Base-by-base conservation (phyloP, 805 yeast species). In the Torulaspora indica region DNA sequence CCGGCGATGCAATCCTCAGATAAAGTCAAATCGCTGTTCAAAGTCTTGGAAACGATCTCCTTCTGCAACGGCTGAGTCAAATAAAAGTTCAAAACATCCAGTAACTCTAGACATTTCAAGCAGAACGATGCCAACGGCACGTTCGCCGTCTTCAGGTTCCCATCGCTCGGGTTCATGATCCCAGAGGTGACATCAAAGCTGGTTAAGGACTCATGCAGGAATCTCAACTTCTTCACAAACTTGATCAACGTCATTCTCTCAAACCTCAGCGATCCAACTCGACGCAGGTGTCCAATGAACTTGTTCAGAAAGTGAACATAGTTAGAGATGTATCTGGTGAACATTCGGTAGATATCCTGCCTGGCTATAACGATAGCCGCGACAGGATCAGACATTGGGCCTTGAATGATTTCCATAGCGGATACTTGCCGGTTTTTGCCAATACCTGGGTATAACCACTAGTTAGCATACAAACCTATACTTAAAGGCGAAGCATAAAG, bases 231-330 rank as follows among this genome's bases (percentile, higher is more conserved):
- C 53, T 64, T 64, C 12, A 64, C 68, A 39, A 51, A 60, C 43
- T 64, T 64, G 45, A 64, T 64, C 45, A 64, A 45, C 8, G 59
- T 53, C 10, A 60, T 57, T 45, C 69, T 56, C 40, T 63, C 68
- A 39, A 58, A 62, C 34, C 61, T 56, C 27, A 64, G 39, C 15
- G 66, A 45, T 5, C 62, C 50, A 12, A 55, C 63, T 31, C 59
- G 56, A 31, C 66, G 60, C 20, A 62, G 47, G 38, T 56, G 56
- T 8, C 63, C 56, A 31, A 64, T 64, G 39, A 57, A 59, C 41
- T 57, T 61, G 47, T 64, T 64, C 43, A 64, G 39, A 14, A 60
- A 39, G 38, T 62, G 60, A 12, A 64, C 55, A 45, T 64, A 57
- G 13, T 52, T 42, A 4, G 64, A 56, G 8, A 64, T 37, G 35